Percentiles rank a stretch among this genome's conserved stretches.
These are phyloP conservation scores for Neurospora sp. DNA, from an alignment of 495 filamentous ascomycete genomes.

Conservation along the genomic window DNA sequence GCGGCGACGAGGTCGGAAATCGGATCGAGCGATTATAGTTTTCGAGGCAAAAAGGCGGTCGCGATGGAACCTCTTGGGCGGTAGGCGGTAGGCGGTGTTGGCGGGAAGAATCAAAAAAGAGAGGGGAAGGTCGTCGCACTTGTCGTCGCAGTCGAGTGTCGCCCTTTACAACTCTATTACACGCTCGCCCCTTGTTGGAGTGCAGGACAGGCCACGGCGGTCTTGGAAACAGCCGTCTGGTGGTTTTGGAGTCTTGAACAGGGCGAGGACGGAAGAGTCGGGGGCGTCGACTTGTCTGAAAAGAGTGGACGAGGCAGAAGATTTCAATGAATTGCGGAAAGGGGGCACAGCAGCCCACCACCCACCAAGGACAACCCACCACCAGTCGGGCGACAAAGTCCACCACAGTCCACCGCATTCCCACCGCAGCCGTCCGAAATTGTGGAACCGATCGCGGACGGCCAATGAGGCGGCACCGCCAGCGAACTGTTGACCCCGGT, in stretches of 20 bases:
- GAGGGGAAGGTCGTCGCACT: neutral
- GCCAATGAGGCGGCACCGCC: neutral
- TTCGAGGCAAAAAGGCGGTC: neutral
- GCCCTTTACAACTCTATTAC: neutral
- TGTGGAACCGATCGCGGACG: neutral
- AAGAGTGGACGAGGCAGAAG: neutral
- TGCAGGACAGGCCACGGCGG: neutral
- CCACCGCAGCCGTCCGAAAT: neutral
- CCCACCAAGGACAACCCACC: neutral
- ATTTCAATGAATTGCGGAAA: slow-evolving; percentile 1
- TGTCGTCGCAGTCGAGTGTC: neutral
- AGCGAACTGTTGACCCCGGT: neutral
- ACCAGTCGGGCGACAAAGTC: neutral
- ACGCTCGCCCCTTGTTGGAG: neutral
- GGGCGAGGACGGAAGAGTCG: neutral
- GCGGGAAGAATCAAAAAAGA: neutral
- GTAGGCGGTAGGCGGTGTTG: neutral
- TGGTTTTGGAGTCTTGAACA: neutral
- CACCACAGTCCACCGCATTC: neutral
- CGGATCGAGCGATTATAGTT: neutral
- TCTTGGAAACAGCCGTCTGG: neutral
- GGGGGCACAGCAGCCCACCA: neutral
- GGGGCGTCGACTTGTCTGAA: neutral
- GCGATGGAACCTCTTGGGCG: neutral
- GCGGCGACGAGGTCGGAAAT: neutral